phyloP scores from a whole-genome alignment of 495 filamentous ascomycete species.

The Patellaria atrata region DNA sequence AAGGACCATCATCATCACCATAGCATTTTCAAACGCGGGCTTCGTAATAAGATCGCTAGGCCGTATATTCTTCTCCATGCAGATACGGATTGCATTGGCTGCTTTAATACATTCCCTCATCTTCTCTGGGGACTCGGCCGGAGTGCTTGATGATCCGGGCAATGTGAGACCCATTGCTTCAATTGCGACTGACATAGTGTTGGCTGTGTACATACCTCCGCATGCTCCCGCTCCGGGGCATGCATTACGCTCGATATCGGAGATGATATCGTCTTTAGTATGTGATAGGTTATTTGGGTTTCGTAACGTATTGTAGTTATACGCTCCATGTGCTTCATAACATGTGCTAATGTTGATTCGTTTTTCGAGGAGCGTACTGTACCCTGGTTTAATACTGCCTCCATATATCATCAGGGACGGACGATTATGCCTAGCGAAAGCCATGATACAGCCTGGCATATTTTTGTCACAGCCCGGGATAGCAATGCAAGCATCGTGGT shows the following conservation, averaged over 20 bases:
- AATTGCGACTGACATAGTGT: conserved; percentile 93
- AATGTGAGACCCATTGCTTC: conserved; percentile 89
- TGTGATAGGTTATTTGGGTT: conserved; percentile 44
- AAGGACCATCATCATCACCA: conserved; percentile 84
- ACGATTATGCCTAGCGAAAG: conserved; percentile 78
- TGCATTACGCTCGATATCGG: conserved; percentile 70
- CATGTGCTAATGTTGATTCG: conserved; percentile 82
- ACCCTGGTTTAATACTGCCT: conserved; percentile 77
- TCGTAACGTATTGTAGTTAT: conserved; percentile 53
- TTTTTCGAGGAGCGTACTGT: conserved; percentile 60
- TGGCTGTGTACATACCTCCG: conserved; percentile 93
- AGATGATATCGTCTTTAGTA: conserved; percentile 65
- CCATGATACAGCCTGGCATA: conserved; percentile 85
- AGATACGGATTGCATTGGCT: conserved; percentile 70
- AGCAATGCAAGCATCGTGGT: conserved; percentile 84
- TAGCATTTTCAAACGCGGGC: conserved; percentile 79
- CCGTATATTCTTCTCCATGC: conserved; percentile 76
- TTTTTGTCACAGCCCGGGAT: conserved; percentile 98
- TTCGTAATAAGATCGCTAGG: conserved; percentile 76
- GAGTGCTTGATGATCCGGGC: conserved; percentile 81
- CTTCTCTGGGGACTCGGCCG: conserved; percentile 78
- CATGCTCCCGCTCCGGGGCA: conserved; percentile 92
- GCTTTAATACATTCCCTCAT: conserved; percentile 80
- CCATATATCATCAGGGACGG: conserved; percentile 80
- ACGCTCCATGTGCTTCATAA: conserved; percentile 85